Evolutionary conservation across 169 alveolate species (phyloP), one percentile per base, ranked within the genome.

Genomic region (Babesia bigemina): DNA sequence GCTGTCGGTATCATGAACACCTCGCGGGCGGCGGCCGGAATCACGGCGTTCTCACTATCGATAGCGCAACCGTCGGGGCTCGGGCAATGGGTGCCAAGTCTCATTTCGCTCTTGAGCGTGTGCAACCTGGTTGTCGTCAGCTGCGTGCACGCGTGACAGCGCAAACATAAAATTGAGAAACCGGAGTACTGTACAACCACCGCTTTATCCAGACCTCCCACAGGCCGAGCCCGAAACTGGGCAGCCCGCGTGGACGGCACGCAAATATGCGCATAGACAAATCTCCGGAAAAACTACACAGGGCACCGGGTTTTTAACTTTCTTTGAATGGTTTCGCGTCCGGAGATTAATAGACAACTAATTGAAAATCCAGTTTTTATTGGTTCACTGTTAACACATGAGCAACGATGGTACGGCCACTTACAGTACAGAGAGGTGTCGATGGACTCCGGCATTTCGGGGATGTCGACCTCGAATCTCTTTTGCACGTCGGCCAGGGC

Each of bases 381-480:
- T 63, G 85, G 57, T 76, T 63, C 75, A 76, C 75, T 63, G 62
- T 65, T 50, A 21, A 28, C 36, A 19, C 28, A 17, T 39, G 16
- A 33, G 22, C 3, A 4, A 28, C 9, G 29, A n/a, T 45, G 12
- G 2, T 47, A 14, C 17, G 26, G 14, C 28, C 17, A 75, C 84
- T 87, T 92, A 70, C 86, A 84, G 88, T 95, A 95, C 50, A 91
- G 93, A 33, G 97, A 91, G 21, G 97, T 91, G 91, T 96, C 97
- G 55, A 96, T 94, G 48, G 92, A 84, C 70, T 91, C 95, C 44
- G 99, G 99, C 93, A 98, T 95, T 79, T 94, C 98, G 14, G 97
- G 94, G 75, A 97, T 96, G 79, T 96, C 97, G 62, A 98, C 99
- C 82, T 97, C 99, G 88, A 97, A 98, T 74, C 99, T 94, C 85